These are phyloP conservation scores for Zopfia rhizophila DNA, from an alignment of 2,329 filamentous ascomycete genomes.

Conservation along the genomic window DNA sequence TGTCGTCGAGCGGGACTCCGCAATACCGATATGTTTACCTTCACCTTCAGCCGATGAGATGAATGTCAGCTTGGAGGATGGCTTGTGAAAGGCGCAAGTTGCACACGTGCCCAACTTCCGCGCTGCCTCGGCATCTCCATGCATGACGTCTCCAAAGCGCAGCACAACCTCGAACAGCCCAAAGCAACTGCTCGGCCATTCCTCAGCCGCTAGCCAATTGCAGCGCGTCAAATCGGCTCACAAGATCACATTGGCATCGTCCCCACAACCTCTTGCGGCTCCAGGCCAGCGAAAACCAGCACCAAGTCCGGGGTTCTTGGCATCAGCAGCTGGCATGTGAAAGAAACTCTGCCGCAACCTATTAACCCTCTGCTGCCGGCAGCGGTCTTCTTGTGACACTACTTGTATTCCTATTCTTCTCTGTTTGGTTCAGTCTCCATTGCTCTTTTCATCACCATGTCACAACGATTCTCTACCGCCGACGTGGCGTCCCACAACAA, in stretches of 20 bases:
- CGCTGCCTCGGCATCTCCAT: conserved; percentile 39
- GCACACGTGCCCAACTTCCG: conserved; percentile 23
- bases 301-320: conserved; percentile 42
- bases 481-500: conserved; percentile 96
- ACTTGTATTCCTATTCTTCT: conserved; percentile 11
- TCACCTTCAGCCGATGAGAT: no score
- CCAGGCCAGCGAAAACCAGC: conserved; percentile 29
- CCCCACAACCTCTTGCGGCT: conserved; percentile 37
- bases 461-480: conserved; percentile 82
- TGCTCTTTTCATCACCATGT: conserved; percentile 67
- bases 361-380: conserved; percentile 26
- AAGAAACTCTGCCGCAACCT: conserved; percentile 37
- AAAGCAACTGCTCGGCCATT: conserved; percentile 39
- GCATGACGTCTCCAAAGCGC: conserved; percentile 47
- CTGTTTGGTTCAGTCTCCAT: conserved; percentile 18
- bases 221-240: conserved; percentile 33
- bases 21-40: no score
- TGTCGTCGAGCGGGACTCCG: no score
- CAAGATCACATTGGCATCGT: conserved; percentile 39
- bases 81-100: conserved; percentile 21
- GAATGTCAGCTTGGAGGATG: conserved; percentile 19
- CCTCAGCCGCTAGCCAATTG: conserved; percentile 40
- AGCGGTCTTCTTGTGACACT: conserved; percentile 32
- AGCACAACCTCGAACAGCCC: no score
- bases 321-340: conserved; percentile 48